Conservation (phyloP, 352 stramenopile species). For the Pythium myriotylum region DNA sequence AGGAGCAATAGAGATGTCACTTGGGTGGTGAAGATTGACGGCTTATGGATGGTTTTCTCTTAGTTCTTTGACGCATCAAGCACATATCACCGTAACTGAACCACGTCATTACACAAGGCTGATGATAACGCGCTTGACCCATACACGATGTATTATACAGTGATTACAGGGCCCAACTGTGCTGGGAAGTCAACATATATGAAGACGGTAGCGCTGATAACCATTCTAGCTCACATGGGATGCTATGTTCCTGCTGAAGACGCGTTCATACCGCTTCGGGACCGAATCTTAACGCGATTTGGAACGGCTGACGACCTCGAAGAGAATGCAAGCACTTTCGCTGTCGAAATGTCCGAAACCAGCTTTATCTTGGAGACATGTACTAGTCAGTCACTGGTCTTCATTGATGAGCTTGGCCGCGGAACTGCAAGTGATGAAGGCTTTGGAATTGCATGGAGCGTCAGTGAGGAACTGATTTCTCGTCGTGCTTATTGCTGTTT, state of each 20-base stretch:
- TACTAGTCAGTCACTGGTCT: constrained; percentile 71
- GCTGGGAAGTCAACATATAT: constrained; percentile 92
- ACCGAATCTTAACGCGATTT: constrained; percentile 91
- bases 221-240: constrained; percentile 91
- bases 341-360: constrained; percentile 91
- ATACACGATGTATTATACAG: constrained; percentile 23
- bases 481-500: constrained; percentile 84
- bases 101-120: not conserved
- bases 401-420: constrained; percentile 92
- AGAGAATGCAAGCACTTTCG: constrained; percentile 92
- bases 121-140: too few species aligned
- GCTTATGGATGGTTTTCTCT: too few species aligned
- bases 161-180: constrained; percentile 92
- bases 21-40: too few species aligned
- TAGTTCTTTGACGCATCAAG: constrained; percentile 30
- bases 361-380: constrained; percentile 84
- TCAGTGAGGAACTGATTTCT: constrained; percentile 82
- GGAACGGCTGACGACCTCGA: constrained; percentile 94
- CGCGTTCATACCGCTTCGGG: constrained; percentile 80
- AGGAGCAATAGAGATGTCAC: too few species aligned
- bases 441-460: constrained; percentile 87
- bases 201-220: constrained; percentile 82
- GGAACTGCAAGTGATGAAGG: constrained; percentile 91
- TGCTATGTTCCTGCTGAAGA: constrained; percentile 87
- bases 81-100: constrained; percentile 23